These are phyloP conservation scores for Chrysopogon serrulatus DNA, from an alignment of 176 grass and related monocot species.

Conservation along the genomic window DNA sequence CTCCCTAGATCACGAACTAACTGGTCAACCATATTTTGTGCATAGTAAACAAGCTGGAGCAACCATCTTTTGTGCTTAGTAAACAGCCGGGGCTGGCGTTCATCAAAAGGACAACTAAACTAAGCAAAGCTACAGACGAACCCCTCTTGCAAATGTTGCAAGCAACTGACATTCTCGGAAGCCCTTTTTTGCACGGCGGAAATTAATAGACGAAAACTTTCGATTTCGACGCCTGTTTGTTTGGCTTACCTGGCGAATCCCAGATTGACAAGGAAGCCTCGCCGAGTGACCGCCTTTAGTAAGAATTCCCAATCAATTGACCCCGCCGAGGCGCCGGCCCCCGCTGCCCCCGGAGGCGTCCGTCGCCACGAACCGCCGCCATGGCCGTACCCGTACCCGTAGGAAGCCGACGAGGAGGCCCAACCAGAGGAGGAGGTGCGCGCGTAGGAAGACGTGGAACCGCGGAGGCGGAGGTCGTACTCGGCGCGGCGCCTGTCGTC, in stretches of 20 bases:
- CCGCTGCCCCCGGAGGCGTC: slow-evolving; percentile 15
- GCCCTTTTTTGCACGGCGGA: not conserved
- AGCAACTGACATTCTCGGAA: not conserved
- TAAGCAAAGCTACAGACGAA: not conserved
- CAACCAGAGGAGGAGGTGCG: slow-evolving; percentile 30
- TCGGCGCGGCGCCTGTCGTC: slow-evolving; percentile 52
- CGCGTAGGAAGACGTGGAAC: slow-evolving; percentile 16
- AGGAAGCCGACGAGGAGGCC: slow-evolving; percentile 31
- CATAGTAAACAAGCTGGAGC: not conserved
- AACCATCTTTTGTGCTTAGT: not conserved
- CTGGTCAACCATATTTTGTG: not conserved
- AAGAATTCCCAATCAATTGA: slow-evolving; percentile 44
- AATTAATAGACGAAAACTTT: not conserved
- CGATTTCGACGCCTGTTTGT: not conserved
- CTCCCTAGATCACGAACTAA: not conserved
- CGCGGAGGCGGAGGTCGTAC: slow-evolving; percentile 49
- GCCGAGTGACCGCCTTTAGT: slow-evolving; percentile 39
- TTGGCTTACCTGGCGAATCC: slow-evolving; percentile 34
- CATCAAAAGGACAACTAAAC: not conserved
- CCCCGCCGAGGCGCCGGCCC: not conserved
- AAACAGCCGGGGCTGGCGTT: not conserved
- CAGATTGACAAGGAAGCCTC: slow-evolving; percentile 49
- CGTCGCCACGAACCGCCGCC: slow-evolving; percentile 29
- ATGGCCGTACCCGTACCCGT: slow-evolving; percentile 19
- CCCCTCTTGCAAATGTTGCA: not conserved